Conservation (phyloP, 176 grass and related monocot species). For the Pharus latifolius region DNA sequence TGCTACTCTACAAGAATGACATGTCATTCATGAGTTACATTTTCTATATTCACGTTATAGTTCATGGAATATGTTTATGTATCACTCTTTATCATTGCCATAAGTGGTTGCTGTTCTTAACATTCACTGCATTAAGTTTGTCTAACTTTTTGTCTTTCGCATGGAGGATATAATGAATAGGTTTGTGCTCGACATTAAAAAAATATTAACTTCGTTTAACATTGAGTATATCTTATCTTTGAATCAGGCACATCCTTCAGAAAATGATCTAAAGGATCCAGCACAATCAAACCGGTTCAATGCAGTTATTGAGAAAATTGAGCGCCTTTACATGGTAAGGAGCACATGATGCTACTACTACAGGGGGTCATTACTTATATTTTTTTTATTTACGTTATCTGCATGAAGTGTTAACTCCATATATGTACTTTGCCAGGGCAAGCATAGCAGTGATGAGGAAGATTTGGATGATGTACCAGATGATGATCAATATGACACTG, state of each 20-base stretch:
- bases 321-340: conserved; percentile 70
- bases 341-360: neutral
- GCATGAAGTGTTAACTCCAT: neutral
- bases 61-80: neutral
- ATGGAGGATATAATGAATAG: neutral
- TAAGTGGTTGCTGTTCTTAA: neutral
- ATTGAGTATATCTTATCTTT: neutral
- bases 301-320: conserved; percentile 83
- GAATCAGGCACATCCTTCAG: conserved; percentile 33
- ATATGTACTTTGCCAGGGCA: conserved; percentile 29
- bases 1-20: neutral
- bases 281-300: conserved; percentile 55
- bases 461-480: conserved; percentile 51
- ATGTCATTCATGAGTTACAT: neutral
- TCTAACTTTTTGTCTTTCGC: neutral
- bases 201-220: neutral
- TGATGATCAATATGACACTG: conserved; percentile 82
- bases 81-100: neutral
- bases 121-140: neutral
- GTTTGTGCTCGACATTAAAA: neutral
- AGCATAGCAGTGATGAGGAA: conserved; percentile 74
- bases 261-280: conserved; percentile 38
- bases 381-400: neutral
- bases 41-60: neutral
- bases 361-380: neutral